Percentiles rank a stretch among this genome's conserved stretches.
Evolutionary conservation across 306 rosid genomes (phyloP).

Genomic region (Castanea mollissima): DNA sequence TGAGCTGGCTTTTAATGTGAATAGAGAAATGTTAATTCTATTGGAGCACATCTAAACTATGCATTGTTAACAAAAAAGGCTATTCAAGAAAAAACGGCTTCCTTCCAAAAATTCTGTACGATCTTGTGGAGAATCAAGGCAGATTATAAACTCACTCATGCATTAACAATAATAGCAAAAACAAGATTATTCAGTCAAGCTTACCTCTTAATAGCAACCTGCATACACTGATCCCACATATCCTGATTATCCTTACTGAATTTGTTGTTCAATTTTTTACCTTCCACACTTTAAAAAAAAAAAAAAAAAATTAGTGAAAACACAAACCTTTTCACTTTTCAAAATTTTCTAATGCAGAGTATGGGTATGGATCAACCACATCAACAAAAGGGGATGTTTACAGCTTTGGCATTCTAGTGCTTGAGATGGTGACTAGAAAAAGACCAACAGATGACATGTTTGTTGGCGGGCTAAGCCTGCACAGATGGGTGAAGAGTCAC

Average conservation of each 20-base stretch:
- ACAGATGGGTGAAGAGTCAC: constrained; percentile 57
- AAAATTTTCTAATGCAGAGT: constrained; percentile 45
- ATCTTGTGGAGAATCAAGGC: too few relatives aligned
- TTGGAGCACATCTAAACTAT: too few relatives aligned
- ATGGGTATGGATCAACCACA: constrained; percentile 57
- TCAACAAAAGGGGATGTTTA: constrained; percentile 74
- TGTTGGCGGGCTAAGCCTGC: constrained; percentile 51
- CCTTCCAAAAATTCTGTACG: too few relatives aligned
- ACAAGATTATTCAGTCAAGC: too few relatives aligned
- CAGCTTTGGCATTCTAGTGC: constrained; percentile 75
- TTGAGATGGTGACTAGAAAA: constrained; percentile 70
- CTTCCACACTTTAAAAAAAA: neutral
- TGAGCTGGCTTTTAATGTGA: too few relatives aligned
- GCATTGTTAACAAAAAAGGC: too few relatives aligned
- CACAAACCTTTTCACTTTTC: neutral
- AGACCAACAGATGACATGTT: constrained; percentile 67
- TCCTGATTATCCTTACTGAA: neutral
- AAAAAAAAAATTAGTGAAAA: neutral
- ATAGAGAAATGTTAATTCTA: too few relatives aligned
- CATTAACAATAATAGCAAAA: too few relatives aligned
- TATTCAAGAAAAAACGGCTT: too few relatives aligned
- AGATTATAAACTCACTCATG: too few relatives aligned
- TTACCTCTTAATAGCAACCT: too few relatives aligned
- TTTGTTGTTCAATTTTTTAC: neutral
- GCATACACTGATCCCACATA: neutral